Base-by-base conservation (phyloP, 139 green algal species). In the Raphidocelis subcapitata region DNA sequence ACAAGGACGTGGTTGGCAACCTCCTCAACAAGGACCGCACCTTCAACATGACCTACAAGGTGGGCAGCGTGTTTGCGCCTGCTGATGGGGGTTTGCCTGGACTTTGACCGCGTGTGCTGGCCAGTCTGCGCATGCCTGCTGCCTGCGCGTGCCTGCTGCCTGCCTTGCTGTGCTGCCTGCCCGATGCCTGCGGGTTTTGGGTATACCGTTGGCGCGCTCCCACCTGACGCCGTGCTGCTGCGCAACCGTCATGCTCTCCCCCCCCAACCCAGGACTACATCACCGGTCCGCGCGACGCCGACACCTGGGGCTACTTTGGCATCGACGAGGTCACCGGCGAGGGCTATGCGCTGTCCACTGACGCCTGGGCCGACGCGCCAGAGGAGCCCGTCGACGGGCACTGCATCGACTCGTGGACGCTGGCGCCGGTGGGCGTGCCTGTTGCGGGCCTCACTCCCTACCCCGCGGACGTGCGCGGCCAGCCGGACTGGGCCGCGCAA, bases 341-440 rank as follows among this genome's bases (percentile, higher is more conserved):
- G 35, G 67, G 67, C n/a, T 54, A 66, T 55, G 67, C 64, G 28
- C 63, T 74, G 3, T n/a, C 67, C 23, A 56, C 59, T 20, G 67
- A 56, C 32, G 52, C 67, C 4, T 74, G 59, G 36, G 35, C 23
- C 15, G 54, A 36, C 54, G 57, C 33, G 26, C 32, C 46, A 3
- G 67, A 74, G 46, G 62, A 55, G 41, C 59, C 32, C 20, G 21
- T 26, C 1, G 69, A 68, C 32, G 37, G 36, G 10, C 63, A 56
- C 69, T 76, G 69, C 59, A 15, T 62, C 21, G 69, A 76, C 69
- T 57, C 29, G 57, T 69, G 57, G 69, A 76, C 69, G 5, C 3
- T 12, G 15, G 16, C 37, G 2, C 62, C 28, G 24, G 69, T 69
- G 8, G 55, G 49, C 41, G 56, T 76, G 3, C 69, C 69, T 10